Percentiles rank a stretch among this genome's conserved stretches.
Evolutionary conservation across 306 rosid genomes (phyloP).

Genomic region (Urtica urens): DNA sequence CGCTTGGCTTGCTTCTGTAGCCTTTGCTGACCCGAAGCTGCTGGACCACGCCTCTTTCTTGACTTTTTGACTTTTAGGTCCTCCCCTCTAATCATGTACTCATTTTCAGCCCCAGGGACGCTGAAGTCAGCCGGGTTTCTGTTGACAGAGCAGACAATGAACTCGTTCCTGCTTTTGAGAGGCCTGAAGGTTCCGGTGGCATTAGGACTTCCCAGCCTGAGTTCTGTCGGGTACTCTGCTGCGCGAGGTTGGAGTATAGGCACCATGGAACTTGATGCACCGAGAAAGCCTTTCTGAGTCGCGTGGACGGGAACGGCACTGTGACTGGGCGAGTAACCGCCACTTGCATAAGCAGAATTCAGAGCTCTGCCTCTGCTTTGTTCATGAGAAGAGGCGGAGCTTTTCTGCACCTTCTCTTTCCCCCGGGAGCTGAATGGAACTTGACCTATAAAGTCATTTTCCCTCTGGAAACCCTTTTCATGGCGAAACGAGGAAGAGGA

Average conservation of each 20-base stretch:
- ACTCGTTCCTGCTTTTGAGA: conserved; percentile 23
- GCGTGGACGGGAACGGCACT: conserved; percentile 20
- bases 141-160: conserved; percentile 42
- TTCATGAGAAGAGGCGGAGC: conserved; percentile 27
- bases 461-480: conserved; percentile 24
- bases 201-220: conserved; percentile 24
- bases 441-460: conserved; percentile 27
- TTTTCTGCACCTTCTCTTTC: conserved; percentile 38
- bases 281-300: conserved; percentile 15
- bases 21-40: conserved; percentile 29
- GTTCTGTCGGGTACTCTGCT: conserved; percentile 25
- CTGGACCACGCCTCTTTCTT: conserved; percentile 24
- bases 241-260: conserved; percentile 19
- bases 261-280: conserved; percentile 20
- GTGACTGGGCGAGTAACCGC: conserved; percentile 17
- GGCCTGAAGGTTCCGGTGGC: conserved; percentile 29
- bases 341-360: conserved; percentile 13
- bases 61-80: conserved; percentile 50
- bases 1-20: conserved; percentile 43
- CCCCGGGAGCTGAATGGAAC: conserved; percentile 37
- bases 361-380: conserved; percentile 28
- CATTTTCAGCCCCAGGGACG: conserved; percentile 47
- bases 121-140: conserved; percentile 93
- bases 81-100: conserved; percentile 79
- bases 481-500: conserved; percentile 43